Base-by-base conservation (phyloP, 2,329 filamentous ascomycete species). In the Fusarium sp. region DNA sequence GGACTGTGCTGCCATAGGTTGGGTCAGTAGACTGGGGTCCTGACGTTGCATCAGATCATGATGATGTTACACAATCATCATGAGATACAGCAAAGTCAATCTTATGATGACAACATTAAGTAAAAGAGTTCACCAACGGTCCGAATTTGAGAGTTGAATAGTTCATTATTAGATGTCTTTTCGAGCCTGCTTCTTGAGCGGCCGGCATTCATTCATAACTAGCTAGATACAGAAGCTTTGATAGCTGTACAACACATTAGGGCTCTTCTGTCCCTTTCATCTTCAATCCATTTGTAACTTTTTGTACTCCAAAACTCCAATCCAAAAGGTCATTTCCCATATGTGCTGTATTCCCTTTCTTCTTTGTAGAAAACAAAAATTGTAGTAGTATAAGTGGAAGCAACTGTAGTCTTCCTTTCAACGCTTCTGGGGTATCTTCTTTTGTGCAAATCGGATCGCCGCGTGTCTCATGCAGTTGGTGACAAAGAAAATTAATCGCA, bases 371-470 rank as follows among this genome's bases (percentile, higher is more conserved):
- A 60, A 37, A 37, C 10, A 37, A 37, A 37, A 37, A 37, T 37
- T n/a, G 34, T 53, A 23, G 50, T 59, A 64, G 48, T 55, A 48
- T 43, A 49, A 43, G 34, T 46, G 63, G 68, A 72, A 75, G 72
- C 63, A 64, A 47, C 49, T 43, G 21, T 37, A 63, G 59, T 62
- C 68, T 74, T 68, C 72, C 66, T 66, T 58, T 74, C 67, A 74
- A 75, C 73, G 73, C 73, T 75, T 74, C 68, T 75, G 69, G 72
- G 73, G 73, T 74, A 75, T 74, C 72, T 67, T 64, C 55, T 67
- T 66, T 67, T 72, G 34, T 61, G 55, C 50, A 72, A 74, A 71
- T 66, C 60, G 69, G 67, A 75, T 69, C 71, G 72, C 72, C 72
- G 57, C 71, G 71, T 75, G 46, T 75, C 72, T 75, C 73, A 62